Evolutionary conservation across 495 filamentous ascomycete species (phyloP).

Genomic region (Venustampulla echinocandica): DNA sequence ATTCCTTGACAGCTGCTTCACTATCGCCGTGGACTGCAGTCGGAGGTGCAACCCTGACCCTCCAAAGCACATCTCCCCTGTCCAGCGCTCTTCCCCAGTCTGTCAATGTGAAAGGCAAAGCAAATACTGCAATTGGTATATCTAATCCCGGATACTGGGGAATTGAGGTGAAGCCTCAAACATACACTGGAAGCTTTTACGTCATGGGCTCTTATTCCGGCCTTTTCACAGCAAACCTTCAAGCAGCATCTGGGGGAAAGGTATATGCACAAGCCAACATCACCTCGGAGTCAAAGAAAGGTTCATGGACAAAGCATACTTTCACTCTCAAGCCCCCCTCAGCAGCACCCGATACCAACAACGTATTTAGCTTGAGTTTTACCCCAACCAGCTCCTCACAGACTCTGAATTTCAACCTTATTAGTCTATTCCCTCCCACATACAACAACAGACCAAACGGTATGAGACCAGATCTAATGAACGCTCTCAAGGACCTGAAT

Average conservation of each 20-base stretch:
- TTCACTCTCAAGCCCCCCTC: slow-evolving; percentile 32
- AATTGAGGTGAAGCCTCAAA: slow-evolving; percentile 35
- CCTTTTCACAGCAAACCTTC: slow-evolving; percentile 23
- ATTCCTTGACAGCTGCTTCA: slow-evolving; percentile 33
- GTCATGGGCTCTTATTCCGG: slow-evolving; percentile 33
- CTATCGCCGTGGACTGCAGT: slow-evolving; percentile 24
- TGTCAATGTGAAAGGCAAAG: slow-evolving; percentile 35
- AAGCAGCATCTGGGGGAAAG: slow-evolving; percentile 26
- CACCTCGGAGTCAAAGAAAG: slow-evolving; percentile 23
- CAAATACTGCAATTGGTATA: slow-evolving; percentile 34
- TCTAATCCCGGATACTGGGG: slow-evolving; percentile 42
- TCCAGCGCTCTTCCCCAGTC: slow-evolving; percentile 42
- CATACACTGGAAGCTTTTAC: slow-evolving; percentile 39
- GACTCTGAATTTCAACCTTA: slow-evolving; percentile 40
- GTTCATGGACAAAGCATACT: slow-evolving; percentile 28
- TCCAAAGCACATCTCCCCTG: slow-evolving; percentile 31
- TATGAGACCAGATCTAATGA: slow-evolving; percentile 39
- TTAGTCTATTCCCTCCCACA: slow-evolving; percentile 48
- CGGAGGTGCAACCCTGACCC: slow-evolving; percentile 32
- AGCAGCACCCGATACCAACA: slow-evolving; percentile 34
- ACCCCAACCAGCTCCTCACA: slow-evolving; percentile 28
- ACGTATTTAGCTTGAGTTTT: slow-evolving; percentile 42
- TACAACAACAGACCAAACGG: slow-evolving; percentile 43
- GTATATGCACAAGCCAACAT: slow-evolving; percentile 33
- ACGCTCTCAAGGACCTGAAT: slow-evolving; percentile 33